Evolutionary conservation across 2,329 filamentous ascomycete genomes (phyloP).

Genomic region (Diplodia scrobiculata): DNA sequence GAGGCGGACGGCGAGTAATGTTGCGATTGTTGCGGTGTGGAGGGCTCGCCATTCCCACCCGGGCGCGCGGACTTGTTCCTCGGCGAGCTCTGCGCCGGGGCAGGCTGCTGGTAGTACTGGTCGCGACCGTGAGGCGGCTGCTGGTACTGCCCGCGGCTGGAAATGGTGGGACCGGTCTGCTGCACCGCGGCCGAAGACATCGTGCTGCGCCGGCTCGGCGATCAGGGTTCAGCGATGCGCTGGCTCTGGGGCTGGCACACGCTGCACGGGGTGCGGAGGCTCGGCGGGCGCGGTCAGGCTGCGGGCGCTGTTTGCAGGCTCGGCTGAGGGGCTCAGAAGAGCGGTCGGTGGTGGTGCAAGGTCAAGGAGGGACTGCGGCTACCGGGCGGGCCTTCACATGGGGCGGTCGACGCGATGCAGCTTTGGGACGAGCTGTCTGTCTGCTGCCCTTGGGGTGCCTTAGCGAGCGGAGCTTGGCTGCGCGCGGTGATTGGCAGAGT

Average conservation of each 20-base stretch:
- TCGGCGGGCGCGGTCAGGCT: constrained; percentile 23
- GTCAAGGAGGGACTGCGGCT: constrained; percentile 22
- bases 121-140: constrained; percentile 34
- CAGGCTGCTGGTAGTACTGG: constrained; percentile 34
- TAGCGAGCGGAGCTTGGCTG: constrained; percentile 28
- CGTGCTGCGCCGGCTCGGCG: constrained; percentile 29
- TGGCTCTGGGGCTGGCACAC: constrained; percentile 14
- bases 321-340: constrained; percentile 10
- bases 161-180: constrained; percentile 36
- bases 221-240: constrained; percentile 28
- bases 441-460: constrained; percentile 25
- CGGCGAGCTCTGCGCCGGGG: constrained; percentile 38
- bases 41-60: constrained; percentile 45
- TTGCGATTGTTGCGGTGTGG: constrained; percentile 39
- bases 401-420: constrained; percentile 23
- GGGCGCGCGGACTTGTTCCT: constrained; percentile 43
- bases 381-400: constrained; percentile 28
- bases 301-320: constrained; percentile 4
- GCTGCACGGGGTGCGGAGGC: constrained; percentile 23
- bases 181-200: constrained; percentile 47
- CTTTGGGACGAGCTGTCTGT: constrained; percentile 22
- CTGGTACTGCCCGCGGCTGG: constrained; percentile 36
- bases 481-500: constrained; percentile 24
- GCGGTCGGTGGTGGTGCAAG: constrained; percentile 27
- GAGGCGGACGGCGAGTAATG: constrained; percentile 43